These are phyloP conservation scores for Citropsis articulata DNA, from an alignment of 345 rosid species.

Conservation along the genomic window DNA sequence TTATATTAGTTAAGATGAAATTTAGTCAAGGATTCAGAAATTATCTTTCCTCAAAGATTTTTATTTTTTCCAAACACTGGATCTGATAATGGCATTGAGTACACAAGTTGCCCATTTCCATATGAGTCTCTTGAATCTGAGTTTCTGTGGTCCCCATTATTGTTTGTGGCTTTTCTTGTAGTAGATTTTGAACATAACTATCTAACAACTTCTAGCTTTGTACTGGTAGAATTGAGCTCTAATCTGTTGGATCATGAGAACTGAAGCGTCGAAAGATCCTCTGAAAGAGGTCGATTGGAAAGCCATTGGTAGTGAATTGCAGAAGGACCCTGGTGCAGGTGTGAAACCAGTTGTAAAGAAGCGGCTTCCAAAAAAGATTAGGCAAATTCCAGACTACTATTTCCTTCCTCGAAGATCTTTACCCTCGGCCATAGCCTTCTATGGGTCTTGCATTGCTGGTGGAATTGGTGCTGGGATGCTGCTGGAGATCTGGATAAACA, in stretches of 20 bases:
- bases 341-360: slow-evolving; percentile 51
- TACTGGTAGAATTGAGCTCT: slow-evolving; percentile 7
- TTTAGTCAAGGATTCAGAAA: background rate
- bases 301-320: slow-evolving; percentile 57
- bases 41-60: background rate
- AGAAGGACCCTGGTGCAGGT: slow-evolving; percentile 56
- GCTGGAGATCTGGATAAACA: slow-evolving; percentile 82
- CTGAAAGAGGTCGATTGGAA: slow-evolving; percentile 89
- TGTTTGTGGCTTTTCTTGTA: background rate
- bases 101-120: background rate
- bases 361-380: slow-evolving; percentile 73
- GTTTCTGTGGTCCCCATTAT: background rate
- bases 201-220: background rate
- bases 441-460: slow-evolving; percentile 76
- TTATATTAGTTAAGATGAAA: background rate
- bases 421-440: slow-evolving; percentile 59
- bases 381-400: slow-evolving; percentile 85
- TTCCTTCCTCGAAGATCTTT: slow-evolving; percentile 75
- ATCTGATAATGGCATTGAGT: background rate
- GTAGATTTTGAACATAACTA: background rate
- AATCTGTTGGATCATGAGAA: slow-evolving; percentile 39
- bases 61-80: background rate
- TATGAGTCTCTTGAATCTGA: background rate
- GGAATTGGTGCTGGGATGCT: slow-evolving; percentile 92
- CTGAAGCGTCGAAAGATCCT: slow-evolving; percentile 69